Conservation (phyloP, 1,139 yeast species). For the Geotrichum restrictum region DNA sequence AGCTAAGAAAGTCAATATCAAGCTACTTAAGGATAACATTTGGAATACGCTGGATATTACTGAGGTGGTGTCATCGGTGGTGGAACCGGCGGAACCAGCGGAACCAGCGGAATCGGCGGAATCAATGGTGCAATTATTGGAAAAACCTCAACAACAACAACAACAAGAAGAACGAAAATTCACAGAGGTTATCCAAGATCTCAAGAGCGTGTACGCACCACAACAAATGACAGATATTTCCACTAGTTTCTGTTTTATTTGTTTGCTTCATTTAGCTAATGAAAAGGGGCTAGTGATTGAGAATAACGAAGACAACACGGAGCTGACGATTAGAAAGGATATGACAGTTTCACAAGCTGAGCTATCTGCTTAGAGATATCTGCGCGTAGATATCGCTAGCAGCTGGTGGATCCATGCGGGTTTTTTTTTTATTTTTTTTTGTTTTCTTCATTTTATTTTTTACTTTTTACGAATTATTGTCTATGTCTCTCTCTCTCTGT, state of each 20-base stretch:
- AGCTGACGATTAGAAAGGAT: conserved; percentile 47
- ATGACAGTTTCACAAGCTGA: conserved; percentile 23
- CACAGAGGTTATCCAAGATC: conserved; percentile 45
- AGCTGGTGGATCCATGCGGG: background rate
- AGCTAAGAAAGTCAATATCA: conserved; percentile 83
- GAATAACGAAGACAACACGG: conserved; percentile 53
- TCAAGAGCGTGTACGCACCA: conserved; percentile 37
- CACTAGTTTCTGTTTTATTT: conserved; percentile 83
- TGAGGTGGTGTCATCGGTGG: background rate
- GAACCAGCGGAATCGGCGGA: background rate
- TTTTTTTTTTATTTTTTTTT: background rate
- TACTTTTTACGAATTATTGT: background rate
- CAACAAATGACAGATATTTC: conserved; percentile 56
- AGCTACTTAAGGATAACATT: conserved; percentile 70
- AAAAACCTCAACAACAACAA: background rate
- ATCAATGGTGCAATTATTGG: background rate
- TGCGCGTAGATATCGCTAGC: background rate
- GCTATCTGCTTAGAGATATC: conserved; percentile 18
- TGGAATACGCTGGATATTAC: conserved; percentile 54
- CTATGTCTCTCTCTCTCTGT: no score
- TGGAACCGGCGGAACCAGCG: background rate
- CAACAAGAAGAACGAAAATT: conserved; percentile 38
- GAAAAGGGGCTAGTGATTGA: conserved; percentile 71
- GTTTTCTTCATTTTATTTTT: background rate
- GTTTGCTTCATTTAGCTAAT: conserved; percentile 80